Evolutionary conservation across 2,329 filamentous ascomycete species (phyloP), one percentile per base, ranked within the genome.

Genomic region (Aspergillus costaricaensis): DNA sequence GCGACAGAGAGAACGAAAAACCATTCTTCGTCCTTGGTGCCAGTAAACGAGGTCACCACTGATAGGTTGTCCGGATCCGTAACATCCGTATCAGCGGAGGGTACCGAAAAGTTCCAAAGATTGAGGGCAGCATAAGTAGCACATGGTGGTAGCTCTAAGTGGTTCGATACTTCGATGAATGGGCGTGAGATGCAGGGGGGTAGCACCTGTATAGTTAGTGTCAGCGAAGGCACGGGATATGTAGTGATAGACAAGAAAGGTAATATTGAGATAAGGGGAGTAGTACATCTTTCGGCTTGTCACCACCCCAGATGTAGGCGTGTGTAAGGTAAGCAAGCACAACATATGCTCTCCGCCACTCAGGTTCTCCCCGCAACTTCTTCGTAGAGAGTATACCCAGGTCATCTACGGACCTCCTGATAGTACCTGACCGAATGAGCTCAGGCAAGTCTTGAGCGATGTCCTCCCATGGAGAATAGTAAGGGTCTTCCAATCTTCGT

Each of bases 401-500:
- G 23, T 83, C 82, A 66, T 96, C 89, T 54, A 96, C 85, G 63
- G 91, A 85, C 57, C 86, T 83, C 55, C 91, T 86, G 67, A 96
- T 83, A 55, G 90, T 87, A 72, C 89, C 89, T 72, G 85, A 90
- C 56, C 92, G 82, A 58, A 96, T 89, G 65, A 95, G 82, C 47
- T 85, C 84, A 76, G 95, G 91, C 17, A 97, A 83, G 70, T 94
- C 92, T 68, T 86, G 83, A 30, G 88, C 85, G 58, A 96, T 82
- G 43, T 86, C 84, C 77, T 97, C 93, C 93, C 93, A 98, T 66
- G 92, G 91, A 74, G 88, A 86, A 78, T 96, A 98, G 81, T 96
- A 96, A 8, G 88, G 83, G 70, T 95, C 88, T 15, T 91, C 86
- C 15, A 97, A 86, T 52, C 85, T 82, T 62, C 88, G 86, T 65